Evolutionary conservation across 2,329 filamentous ascomycete species (phyloP).

Genomic region (Fusarium sp.): DNA sequence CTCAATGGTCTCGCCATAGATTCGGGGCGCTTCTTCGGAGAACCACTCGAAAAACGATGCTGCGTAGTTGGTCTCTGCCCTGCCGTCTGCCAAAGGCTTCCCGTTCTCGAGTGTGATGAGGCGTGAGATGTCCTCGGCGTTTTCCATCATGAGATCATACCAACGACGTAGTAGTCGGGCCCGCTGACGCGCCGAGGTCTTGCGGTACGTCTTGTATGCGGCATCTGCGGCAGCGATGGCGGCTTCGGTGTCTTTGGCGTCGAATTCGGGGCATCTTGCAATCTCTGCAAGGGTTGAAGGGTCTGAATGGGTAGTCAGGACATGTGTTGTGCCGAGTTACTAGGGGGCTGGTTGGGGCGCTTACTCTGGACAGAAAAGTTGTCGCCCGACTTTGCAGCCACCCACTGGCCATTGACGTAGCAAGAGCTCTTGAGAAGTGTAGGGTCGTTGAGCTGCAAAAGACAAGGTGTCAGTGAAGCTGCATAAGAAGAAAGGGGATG

Average conservation of each 20-base stretch:
- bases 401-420: constrained; percentile 82
- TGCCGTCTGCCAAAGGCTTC: constrained; percentile 70
- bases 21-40: constrained; percentile 68
- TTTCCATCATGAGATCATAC: constrained; percentile 73
- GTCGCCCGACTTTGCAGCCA: constrained; percentile 74
- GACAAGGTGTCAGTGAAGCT: constrained; percentile 22
- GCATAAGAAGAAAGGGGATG: background rate
- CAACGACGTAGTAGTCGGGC: constrained; percentile 69
- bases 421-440: constrained; percentile 74
- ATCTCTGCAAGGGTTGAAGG: constrained; percentile 76
- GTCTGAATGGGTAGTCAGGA: constrained; percentile 56
- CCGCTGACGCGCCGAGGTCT: constrained; percentile 67
- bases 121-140: constrained; percentile 71
- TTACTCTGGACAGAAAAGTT: constrained; percentile 75
- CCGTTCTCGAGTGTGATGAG: constrained; percentile 78
- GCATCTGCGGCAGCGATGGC: constrained; percentile 75
- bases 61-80: constrained; percentile 65
- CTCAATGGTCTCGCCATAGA: constrained; percentile 58
- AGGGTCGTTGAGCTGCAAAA: constrained; percentile 64
- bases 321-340: background rate
- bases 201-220: constrained; percentile 65
- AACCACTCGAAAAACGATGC: constrained; percentile 72
- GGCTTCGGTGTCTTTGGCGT: constrained; percentile 70
- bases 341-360: constrained; percentile 19
- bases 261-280: constrained; percentile 77